Conservation (phyloP, 176 grass and related monocot genomes). For the Raddia distichophylla region DNA sequence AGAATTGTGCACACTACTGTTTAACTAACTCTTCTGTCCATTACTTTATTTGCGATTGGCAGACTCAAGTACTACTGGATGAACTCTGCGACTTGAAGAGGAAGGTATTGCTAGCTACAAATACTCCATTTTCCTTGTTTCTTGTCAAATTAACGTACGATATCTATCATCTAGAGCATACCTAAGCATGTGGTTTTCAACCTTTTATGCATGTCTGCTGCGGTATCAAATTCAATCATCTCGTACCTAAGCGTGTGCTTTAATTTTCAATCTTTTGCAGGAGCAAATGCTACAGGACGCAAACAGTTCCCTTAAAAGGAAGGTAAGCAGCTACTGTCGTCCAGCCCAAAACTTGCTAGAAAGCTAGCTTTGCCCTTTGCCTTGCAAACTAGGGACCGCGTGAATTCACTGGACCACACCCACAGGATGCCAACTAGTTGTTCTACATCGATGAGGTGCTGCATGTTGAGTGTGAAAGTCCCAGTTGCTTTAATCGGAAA, state of each 20-base stretch:
- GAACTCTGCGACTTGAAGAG: constrained; percentile 67
- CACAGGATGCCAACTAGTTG: background rate
- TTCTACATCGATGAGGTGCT: background rate
- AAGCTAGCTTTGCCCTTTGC: background rate
- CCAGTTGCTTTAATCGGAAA: background rate
- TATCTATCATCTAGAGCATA: background rate
- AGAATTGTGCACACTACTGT: background rate
- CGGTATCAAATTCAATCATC: constrained; percentile 1
- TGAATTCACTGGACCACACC: constrained; percentile 29
- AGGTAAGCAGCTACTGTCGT: constrained; percentile 48
- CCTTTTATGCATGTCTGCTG: background rate
- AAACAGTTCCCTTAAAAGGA: constrained; percentile 64
- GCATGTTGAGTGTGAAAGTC: background rate
- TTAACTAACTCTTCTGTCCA: constrained; percentile 12
- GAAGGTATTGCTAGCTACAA: constrained; percentile 45
- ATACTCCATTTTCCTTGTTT: background rate
- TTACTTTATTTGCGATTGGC: constrained; percentile 28
- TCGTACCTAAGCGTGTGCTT: background rate
- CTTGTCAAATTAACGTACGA: background rate
- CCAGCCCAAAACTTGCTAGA: constrained; percentile 10
- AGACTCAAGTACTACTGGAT: constrained; percentile 69
- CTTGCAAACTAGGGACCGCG: constrained; percentile 35
- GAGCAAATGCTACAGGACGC: constrained; percentile 69
- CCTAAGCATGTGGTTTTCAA: no score
- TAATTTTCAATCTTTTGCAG: constrained; percentile 32